Evolutionary conservation across 306 rosid species (phyloP), one percentile per base, ranked within the genome.

Genomic region (Cucumis hystrix): DNA sequence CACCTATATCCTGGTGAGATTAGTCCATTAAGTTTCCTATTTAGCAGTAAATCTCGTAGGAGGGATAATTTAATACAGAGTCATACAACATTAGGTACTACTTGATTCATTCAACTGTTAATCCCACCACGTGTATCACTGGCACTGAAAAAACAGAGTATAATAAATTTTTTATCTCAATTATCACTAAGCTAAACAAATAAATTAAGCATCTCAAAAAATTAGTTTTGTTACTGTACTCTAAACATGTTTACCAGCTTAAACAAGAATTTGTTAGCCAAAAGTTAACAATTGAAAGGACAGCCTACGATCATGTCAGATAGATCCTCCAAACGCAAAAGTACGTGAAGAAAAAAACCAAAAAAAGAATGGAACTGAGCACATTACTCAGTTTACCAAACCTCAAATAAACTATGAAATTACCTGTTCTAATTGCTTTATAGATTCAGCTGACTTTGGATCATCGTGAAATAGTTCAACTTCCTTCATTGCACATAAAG

Each of bases 401-500:
- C 25, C 62, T 54, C 18, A 33, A 52, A 52, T 30, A 33, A 40
- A 13, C 20, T 43, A 15, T 41, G 66, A 21, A 78, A 60, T 51
- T 18, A 92, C 99, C 99, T 96, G 99, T 83, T 96, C 90, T 85
- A 96, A 80, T 81, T 96, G 99, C 85, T 91, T 96, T 75, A 91
- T 92, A 84, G 89, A 82, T 80, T 96, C 99, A 13, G 89, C 92
- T 12, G 98, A 86, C 84, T 96, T 96, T 43, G 98, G 98, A 81
- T 96, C 99, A 79, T 92, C 99, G 17, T 79, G 89, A 81, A 86
- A 85, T 78, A 92, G 81, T 72, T 92, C 99, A 58, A 84, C 99
- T 84, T 96, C 99, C 86, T 96, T 96, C 99, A 96, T 91, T 56
- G 99, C 99, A 87, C 98, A 96, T 85, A 96, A 83, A 75, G 99